Conservation (phyloP, 116 monocot species). For the Posidonia oceanica region DNA sequence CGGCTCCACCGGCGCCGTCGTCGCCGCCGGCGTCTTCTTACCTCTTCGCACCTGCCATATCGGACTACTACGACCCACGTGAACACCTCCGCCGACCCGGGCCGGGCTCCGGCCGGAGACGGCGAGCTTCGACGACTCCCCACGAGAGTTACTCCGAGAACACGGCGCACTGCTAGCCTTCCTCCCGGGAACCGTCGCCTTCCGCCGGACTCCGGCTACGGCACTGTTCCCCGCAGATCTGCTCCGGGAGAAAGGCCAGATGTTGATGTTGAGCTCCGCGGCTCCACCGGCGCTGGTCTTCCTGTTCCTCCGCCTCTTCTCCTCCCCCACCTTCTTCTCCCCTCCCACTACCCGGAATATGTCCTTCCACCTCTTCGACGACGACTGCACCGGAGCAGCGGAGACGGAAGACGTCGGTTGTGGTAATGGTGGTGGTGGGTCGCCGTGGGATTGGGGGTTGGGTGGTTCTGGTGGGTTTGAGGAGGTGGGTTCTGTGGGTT, state of each 20-base stretch:
- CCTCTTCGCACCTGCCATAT: conserved; percentile 36
- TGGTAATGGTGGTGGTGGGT: neutral
- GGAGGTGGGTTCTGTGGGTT: neutral
- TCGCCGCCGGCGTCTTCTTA: neutral
- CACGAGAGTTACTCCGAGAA: conserved; percentile 82
- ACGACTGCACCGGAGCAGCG: neutral
- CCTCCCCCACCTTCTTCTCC: conserved; percentile 18
- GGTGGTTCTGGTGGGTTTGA: neutral
- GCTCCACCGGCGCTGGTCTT: neutral
- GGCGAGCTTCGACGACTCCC: conserved; percentile 22
- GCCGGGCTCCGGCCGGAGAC: conserved; percentile 16
- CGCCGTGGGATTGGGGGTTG: neutral
- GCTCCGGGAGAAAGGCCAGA: conserved; percentile 90
- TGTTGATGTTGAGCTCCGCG: conserved; percentile 66
- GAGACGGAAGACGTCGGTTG: conserved; percentile 5
- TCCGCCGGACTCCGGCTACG: neutral
- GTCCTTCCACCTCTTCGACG: conserved; percentile 57
- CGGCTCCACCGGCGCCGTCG: neutral
- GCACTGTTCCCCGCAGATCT: conserved; percentile 46
- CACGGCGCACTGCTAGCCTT: conserved; percentile 80
- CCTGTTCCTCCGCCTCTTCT: conserved; percentile 7
- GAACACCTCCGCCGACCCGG: conserved; percentile 34
- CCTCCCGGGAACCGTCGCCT: conserved; percentile 11
- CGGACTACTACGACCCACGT: conserved; percentile 63
- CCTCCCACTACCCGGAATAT: conserved; percentile 30